These are phyloP conservation scores for Zygotorulaspora danielsina DNA, from an alignment of 805 yeast species.

Conservation along the genomic window DNA sequence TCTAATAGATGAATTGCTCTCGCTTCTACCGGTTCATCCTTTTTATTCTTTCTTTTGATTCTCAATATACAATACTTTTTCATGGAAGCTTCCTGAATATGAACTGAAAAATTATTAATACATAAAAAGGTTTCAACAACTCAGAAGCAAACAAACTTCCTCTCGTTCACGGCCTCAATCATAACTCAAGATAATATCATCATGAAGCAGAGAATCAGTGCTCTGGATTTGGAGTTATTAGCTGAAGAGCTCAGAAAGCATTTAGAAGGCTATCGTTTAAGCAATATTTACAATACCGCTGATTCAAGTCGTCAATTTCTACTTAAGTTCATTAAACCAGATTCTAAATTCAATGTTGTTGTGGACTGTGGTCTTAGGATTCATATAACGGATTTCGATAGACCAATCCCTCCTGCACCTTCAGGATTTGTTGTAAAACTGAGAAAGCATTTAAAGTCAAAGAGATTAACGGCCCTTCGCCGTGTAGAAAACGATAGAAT, in stretches of 20 bases:
- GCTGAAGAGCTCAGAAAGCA: constrained; percentile 57
- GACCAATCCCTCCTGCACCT: constrained; percentile 78
- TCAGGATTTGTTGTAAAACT: constrained; percentile 80
- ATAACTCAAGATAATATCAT: no score
- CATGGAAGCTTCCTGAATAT: not conserved
- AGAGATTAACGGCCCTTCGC: constrained; percentile 65
- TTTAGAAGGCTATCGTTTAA: constrained; percentile 64
- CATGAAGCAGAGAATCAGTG: constrained; percentile 76
- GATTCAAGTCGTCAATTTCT: constrained; percentile 68
- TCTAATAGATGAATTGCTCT: not conserved
- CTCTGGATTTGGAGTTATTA: constrained; percentile 73
- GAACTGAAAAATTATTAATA: not conserved
- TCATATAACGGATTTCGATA: constrained; percentile 72
- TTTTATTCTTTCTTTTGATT: not conserved
- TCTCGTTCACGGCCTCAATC: no score
- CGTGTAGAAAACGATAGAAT: constrained; percentile 80
- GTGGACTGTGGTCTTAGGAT: constrained; percentile 83
- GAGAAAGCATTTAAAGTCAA: constrained; percentile 78
- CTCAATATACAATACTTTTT: not conserved
- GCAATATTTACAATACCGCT: constrained; percentile 78
- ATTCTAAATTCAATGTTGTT: constrained; percentile 68
- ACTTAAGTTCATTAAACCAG: constrained; percentile 77
- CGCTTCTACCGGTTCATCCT: not conserved
- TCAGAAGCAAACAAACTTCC: no score
- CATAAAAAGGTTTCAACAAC: no score